Evolutionary conservation across 371 early-diverging fungal genomes (phyloP).

Genomic region (Chytridium lagenaria): DNA sequence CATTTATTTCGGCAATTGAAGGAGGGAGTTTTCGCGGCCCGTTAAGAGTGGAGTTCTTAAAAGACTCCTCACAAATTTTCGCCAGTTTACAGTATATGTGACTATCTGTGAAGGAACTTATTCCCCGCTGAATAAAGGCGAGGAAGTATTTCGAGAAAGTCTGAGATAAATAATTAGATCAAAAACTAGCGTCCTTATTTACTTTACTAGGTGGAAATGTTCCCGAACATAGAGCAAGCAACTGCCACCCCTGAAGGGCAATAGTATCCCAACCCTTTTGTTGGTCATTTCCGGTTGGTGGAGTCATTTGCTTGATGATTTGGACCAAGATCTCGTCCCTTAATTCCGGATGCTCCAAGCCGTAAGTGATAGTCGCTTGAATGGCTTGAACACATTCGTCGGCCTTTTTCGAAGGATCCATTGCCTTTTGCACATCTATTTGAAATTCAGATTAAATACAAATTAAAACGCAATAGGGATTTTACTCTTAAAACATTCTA

Average conservation of each 20-base stretch:
- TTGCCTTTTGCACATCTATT: conserved; percentile 39
- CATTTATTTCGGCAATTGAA: conserved; percentile 41
- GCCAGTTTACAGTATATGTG: conserved; percentile 27
- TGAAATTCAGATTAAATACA: background rate
- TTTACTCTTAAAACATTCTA: conserved; percentile 53
- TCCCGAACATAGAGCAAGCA: conserved; percentile 42
- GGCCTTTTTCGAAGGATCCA: conserved; percentile 46
- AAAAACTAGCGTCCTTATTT: background rate
- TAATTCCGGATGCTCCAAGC: conserved; percentile 42
- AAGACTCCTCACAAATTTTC: conserved; percentile 33
- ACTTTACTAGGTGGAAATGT: conserved; percentile 55
- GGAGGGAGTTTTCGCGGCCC: conserved; percentile 50
- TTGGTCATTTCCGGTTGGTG: conserved; percentile 30
- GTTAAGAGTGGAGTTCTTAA: conserved; percentile 42
- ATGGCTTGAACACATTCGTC: conserved; percentile 35
- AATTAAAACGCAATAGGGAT: background rate
- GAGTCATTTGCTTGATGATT: conserved; percentile 50
- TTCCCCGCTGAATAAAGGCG: conserved; percentile 45
- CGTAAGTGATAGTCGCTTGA: conserved; percentile 37
- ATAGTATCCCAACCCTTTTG: conserved; percentile 46
- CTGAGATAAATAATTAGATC: conserved; percentile 9
- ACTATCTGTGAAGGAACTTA: conserved; percentile 23
- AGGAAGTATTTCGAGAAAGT: conserved; percentile 47
- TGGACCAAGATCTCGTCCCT: conserved; percentile 58
- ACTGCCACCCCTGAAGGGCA: conserved; percentile 42